These are phyloP conservation scores for Papiliotrema nemorosa DNA, from an alignment of 1,284 basidiomycete genomes.

Conservation along the genomic window DNA sequence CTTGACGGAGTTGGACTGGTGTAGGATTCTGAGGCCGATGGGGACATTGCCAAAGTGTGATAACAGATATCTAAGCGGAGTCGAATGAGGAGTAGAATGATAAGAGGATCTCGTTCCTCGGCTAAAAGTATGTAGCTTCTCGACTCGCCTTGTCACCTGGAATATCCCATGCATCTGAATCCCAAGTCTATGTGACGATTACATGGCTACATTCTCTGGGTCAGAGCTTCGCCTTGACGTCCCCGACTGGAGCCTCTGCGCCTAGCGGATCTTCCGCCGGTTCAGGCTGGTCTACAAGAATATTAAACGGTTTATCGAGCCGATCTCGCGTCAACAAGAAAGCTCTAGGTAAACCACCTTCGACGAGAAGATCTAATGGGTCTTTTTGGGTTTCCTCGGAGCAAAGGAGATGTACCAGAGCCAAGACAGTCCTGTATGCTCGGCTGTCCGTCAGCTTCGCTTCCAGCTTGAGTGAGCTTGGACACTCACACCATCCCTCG, in stretches of 20 bases:
- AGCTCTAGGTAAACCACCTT: not conserved
- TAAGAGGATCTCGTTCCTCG: too few species aligned
- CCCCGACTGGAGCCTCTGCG: not conserved
- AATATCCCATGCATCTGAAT: too few species aligned
- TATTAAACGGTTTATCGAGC: not conserved
- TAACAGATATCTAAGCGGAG: too few species aligned
- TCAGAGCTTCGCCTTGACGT: too few species aligned
- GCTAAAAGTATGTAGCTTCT: too few species aligned
- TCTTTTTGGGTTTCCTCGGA: not conserved
- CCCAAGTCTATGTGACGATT: too few species aligned
- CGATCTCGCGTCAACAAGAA: not conserved
- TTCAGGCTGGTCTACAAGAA: not conserved
- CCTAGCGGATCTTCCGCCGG: not conserved
- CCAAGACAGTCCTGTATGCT: not conserved
- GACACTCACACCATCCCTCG: constrained; percentile 5
- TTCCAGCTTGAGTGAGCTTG: not conserved
- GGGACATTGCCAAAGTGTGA: too few species aligned
- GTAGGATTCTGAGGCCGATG: too few species aligned
- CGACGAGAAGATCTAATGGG: not conserved
- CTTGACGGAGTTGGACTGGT: too few species aligned
- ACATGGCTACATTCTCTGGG: too few species aligned
- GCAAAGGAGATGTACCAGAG: not conserved
- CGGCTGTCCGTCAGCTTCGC: not conserved
- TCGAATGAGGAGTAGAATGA: too few species aligned
- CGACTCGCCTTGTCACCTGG: too few species aligned